Percentiles rank a stretch among this genome's conserved stretches.
Evolutionary conservation across 139 green algal species (phyloP).

Genomic region (Coccomyxa sp.): DNA sequence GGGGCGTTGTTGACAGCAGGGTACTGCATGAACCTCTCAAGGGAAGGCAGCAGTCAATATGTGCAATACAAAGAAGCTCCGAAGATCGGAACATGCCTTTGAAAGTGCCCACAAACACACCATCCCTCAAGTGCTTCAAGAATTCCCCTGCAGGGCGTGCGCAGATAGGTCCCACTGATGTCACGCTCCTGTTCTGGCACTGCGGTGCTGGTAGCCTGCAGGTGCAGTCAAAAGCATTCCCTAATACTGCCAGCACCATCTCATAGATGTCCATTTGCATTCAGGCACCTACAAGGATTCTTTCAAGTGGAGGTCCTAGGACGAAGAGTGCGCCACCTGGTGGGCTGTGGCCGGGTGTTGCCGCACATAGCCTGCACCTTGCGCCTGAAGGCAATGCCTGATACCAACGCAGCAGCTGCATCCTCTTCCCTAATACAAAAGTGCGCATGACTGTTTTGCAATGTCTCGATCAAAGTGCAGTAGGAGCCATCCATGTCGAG

Average conservation of each 20-base stretch:
- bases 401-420: not conserved
- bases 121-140: not conserved
- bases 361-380: slow-evolving; percentile 2
- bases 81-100: not conserved
- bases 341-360: not conserved
- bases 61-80: not conserved
- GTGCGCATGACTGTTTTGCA: not conserved
- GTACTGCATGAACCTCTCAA: not conserved
- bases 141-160: not conserved
- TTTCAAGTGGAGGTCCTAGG: too few relatives aligned
- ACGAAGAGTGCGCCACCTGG: not conserved
- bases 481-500: too few relatives aligned
- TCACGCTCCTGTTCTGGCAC: not conserved
- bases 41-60: too few relatives aligned
- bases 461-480: too few relatives aligned
- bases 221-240: not conserved
- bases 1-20: too few relatives aligned
- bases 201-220: not conserved
- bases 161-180: not conserved
- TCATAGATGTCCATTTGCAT: too few relatives aligned
- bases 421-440: slow-evolving; percentile 40
- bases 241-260: too few relatives aligned
- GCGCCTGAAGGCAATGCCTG: not conserved
- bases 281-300: too few relatives aligned
- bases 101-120: slow-evolving; percentile 7